Evolutionary conservation across 2,329 filamentous ascomycete genomes (phyloP), one percentile per base, ranked within the genome.

Genomic region (Colletotrichum tofieldiae): DNA sequence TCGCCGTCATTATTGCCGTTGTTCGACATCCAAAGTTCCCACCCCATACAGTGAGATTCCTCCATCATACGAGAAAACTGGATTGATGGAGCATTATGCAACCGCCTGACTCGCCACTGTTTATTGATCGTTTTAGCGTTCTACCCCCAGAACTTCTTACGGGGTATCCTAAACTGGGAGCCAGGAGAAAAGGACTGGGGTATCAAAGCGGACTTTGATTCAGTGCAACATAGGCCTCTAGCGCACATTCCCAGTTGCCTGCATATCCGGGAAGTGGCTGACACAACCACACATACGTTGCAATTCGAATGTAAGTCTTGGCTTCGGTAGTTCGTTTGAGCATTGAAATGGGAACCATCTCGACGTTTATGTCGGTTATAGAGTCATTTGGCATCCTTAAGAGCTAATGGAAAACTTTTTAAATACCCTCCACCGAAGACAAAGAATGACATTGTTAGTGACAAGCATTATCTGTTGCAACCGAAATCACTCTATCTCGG

Each of bases 21-120:
- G 52, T 9, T 67, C 32, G 43, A 26, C 32, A 20, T 32, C 32
- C 26, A 32, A 32, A 1, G 8, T 8, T 32, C 11, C n/a, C n/a
- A 14, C 43, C 5, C 23, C 39, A 60, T 39, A 26, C 47, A 62
- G n/a, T 26, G 49, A 62, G 4, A 18, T 29, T n/a, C 35, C 56
- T 59, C 45, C 56, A 67, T 58, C 63, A 43, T 58, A 71, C 63
- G 49, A 67, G 32, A 62, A 67, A 62, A 62, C 20, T 43, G 56
- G 41, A 64, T 23, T 47, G 26, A 35, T 9, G 63, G 5, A 18
- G 32, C 29, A 41, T 6, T 35, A 67, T 61, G 41, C 49, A 62
- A 45, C 51, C 26, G 23, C 56, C 55, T 67, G 63, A 67, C 58
- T 67, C 64, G 29, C 43, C 49, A 43, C 55, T 49, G 16, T 20